Conservation (phyloP, 208 protist species). For the Vickermania ingenoplastis region DNA sequence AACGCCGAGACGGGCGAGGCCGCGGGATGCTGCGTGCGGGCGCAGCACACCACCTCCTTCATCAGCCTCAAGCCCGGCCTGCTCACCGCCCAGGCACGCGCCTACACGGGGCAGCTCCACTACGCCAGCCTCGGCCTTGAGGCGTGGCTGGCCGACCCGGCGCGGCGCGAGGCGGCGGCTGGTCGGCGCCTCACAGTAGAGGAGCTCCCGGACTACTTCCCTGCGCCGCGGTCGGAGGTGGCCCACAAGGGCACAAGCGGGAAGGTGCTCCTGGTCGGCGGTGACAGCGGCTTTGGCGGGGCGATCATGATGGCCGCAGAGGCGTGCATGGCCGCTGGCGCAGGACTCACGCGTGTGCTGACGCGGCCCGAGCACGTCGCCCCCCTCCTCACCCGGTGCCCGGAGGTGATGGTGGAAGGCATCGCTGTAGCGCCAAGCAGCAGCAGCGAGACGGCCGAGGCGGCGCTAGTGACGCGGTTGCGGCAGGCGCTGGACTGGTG, state of each 20-base stretch:
- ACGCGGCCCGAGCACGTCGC: constrained; percentile 36
- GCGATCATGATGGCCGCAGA: constrained; percentile 76
- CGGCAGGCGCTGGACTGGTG: constrained; percentile 33
- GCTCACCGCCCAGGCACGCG: constrained; percentile 44
- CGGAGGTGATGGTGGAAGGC: constrained; percentile 60
- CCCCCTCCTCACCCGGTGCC: constrained; percentile 62
- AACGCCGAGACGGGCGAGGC: constrained; percentile 65
- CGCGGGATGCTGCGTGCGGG: constrained; percentile 45
- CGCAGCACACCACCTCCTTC: constrained; percentile 69
- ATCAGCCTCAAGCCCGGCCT: constrained; percentile 79
- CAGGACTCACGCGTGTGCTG: constrained; percentile 58
- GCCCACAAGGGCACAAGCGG: constrained; percentile 69
- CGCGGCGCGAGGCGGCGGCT: constrained; percentile 12
- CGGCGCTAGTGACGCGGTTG: constrained; percentile 6
- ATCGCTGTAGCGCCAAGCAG: not conserved
- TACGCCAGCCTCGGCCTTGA: constrained; percentile 47
- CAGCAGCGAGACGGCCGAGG: not conserved
- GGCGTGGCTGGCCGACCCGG: constrained; percentile 34
- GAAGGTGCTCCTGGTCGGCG: constrained; percentile 56
- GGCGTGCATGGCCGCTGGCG: constrained; percentile 40
- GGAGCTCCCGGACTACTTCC: constrained; percentile 34
- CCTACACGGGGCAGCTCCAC: constrained; percentile 62
- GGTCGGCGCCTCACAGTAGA: constrained; percentile 34
- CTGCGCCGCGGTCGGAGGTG: constrained; percentile 11
- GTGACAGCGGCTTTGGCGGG: constrained; percentile 57